phyloP scores from a whole-genome alignment of 2,329 filamentous ascomycete genomes.

The Blastomyces silverae region DNA sequence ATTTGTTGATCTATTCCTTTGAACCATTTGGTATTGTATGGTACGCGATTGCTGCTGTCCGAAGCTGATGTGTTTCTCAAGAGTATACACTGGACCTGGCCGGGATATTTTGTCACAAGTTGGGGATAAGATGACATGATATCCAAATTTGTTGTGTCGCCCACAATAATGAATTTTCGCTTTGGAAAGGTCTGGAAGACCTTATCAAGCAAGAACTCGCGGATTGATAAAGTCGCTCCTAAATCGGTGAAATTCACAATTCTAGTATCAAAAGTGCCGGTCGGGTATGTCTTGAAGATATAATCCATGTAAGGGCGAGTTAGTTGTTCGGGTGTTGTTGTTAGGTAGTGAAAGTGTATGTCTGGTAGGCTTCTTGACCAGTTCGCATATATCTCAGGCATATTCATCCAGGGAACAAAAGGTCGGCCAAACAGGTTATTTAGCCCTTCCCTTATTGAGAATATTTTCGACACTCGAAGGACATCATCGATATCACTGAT shows the following conservation, averaged over 20 bases:
- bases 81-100: conserved; percentile 70
- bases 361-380: conserved; percentile 62
- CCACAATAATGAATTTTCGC: conserved; percentile 68
- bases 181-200: conserved; percentile 68
- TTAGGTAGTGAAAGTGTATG: conserved; percentile 74
- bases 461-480: conserved; percentile 73
- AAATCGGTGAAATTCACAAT: conserved; percentile 75
- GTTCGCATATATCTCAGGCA: conserved; percentile 71
- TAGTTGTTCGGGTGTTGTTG: conserved; percentile 70
- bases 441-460: conserved; percentile 64
- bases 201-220: conserved; percentile 61
- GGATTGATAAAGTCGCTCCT: conserved; percentile 63
- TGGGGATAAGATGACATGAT: conserved; percentile 59
- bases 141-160: conserved; percentile 69
- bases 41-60: conserved; percentile 60
- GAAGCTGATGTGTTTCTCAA: conserved; percentile 67
- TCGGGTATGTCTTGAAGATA: conserved; percentile 70
- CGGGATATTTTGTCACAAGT: conserved; percentile 59
- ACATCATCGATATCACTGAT: conserved; percentile 76
- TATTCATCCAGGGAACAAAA: conserved; percentile 68
- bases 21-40: conserved; percentile 68
- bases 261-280: conserved; percentile 69
- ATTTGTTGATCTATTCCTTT: conserved; percentile 56
- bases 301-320: conserved; percentile 70
- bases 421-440: conserved; percentile 68